Percentiles rank a stretch among this genome's conserved stretches.
Conservation (phyloP, 805 yeast species). For the Yarrowia sp. region DNA sequence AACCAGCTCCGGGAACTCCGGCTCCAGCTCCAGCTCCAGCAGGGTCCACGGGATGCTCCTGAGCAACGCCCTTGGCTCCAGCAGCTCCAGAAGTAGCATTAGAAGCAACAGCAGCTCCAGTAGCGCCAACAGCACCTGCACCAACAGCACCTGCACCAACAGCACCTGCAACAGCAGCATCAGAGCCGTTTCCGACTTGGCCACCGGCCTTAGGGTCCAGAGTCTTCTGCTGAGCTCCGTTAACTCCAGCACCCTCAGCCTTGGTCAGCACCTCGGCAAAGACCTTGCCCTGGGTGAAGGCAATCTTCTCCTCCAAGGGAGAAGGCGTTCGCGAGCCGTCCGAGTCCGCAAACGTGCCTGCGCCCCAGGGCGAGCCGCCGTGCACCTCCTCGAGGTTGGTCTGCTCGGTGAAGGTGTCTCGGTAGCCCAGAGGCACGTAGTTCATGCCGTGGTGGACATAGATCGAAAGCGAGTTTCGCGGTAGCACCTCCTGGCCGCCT, state of each 20-base stretch:
- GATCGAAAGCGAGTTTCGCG: conserved; percentile 59
- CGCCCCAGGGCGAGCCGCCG: conserved; percentile 86
- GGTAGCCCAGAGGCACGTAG: conserved; percentile 79
- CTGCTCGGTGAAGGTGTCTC: conserved; percentile 52
- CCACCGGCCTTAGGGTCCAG: conserved; percentile 27
- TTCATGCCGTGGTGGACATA: conserved; percentile 79
- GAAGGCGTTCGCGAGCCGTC: conserved; percentile 74
- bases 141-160: background rate
- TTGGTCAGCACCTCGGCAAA: conserved; percentile 49
- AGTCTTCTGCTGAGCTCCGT: conserved; percentile 21
- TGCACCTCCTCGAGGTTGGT: conserved; percentile 61
- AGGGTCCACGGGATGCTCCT: too few relatives aligned
- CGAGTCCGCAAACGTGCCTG: conserved; percentile 73
- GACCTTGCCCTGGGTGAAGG: conserved; percentile 63
- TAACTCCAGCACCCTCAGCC: conserved; percentile 25
- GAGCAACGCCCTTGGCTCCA: too few relatives aligned
- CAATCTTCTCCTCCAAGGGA: conserved; percentile 61
- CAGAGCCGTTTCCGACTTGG: background rate
- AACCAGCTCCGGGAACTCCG: background rate
- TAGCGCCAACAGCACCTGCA: background rate
- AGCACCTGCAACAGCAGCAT: background rate
- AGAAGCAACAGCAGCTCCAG: background rate
- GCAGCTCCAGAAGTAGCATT: background rate
- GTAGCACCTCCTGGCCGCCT: conserved; percentile 80
- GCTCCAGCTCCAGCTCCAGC: background rate